Base-by-base conservation (phyloP, 495 filamentous ascomycete genomes). In the Hypoxylon intermedium region DNA sequence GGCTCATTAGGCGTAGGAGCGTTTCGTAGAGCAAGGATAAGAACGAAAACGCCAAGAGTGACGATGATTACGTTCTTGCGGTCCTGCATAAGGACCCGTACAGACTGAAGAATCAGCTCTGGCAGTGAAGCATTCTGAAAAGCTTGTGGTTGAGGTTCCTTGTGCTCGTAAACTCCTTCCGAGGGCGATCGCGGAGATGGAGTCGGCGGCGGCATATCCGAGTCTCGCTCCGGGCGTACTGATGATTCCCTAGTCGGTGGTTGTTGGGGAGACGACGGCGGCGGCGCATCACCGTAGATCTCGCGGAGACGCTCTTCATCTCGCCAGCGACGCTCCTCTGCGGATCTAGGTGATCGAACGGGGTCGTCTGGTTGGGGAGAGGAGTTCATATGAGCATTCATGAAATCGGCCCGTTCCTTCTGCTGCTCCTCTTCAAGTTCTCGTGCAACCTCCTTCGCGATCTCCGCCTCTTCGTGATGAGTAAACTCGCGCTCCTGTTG, bases 61-160 rank as follows among this genome's bases (percentile, higher is more conserved):
- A 81, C 74, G 40, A 95, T 88, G 3, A 81, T 77, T 1, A 93
- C 73, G 64, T 95, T 95, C 62, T 86, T 84, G 42, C 78, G 77
- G 67, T 96, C 91, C 33, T 80, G 77, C 28, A 88, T 79, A 6
- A 89, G 74, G 1, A 92, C 82, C 31, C 82, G 79, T 58, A 90
- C 67, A 18, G 90, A 91, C 58, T 90, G 89, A 30, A 83, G 69
- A 15, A 94, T 43, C 13, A 96, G 78, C 16, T 84, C 84, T 0
- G 75, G 73, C 4, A 90, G 79, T 5, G 74, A 75, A 0, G 72
- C 70, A 18, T 77, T 72, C 21, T 82, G 67, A 45, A 72, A 67
- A 0, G 53, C 41, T 11, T 62, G 52, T 19, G 52, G 49, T 0
- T 20, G 40, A 4, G 46, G 13, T 9, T 70, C 53, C 6, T 53